phyloP scores from a whole-genome alignment of 1,284 basidiomycete genomes.

The Apiotrichum montevideense region DNA sequence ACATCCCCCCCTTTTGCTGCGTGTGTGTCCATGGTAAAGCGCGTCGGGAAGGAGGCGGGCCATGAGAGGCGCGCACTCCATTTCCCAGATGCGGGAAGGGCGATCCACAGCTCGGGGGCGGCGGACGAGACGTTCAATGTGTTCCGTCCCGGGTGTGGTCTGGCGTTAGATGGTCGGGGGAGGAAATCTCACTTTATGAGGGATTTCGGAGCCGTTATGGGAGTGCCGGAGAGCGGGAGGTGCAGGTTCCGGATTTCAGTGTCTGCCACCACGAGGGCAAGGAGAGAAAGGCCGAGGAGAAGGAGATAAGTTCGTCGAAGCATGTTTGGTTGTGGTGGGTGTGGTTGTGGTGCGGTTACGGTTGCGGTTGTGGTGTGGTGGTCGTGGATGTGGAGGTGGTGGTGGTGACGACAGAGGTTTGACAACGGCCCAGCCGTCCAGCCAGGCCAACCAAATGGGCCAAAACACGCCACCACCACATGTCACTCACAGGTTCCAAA shows the following conservation, averaged over 20 bases:
- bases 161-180: background rate
- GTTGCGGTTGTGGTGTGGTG: background rate
- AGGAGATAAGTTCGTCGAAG: background rate
- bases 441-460: too few relatives aligned
- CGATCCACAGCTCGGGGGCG: slow-evolving; percentile 16
- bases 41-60: slow-evolving; percentile 26
- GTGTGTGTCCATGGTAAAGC: slow-evolving; percentile 8
- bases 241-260: slow-evolving; percentile 40
- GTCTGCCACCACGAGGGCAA: slow-evolving; percentile 20
- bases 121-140: slow-evolving; percentile 11
- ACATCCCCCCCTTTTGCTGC: slow-evolving; percentile 1
- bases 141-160: background rate
- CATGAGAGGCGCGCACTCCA: slow-evolving; percentile 39
- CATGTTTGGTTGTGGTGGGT: background rate
- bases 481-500: too few relatives aligned
- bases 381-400: background rate
- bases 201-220: background rate
- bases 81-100: slow-evolving; percentile 3
- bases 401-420: background rate
- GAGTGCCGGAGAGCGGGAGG: slow-evolving; percentile 16
- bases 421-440: background rate
- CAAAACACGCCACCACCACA: too few relatives aligned
- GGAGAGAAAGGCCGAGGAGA: background rate
- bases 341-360: too few relatives aligned
- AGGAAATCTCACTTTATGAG: background rate